phyloP scores from a whole-genome alignment of 2,329 filamentous ascomycete genomes.

The Dissoconium aciculare region DNA sequence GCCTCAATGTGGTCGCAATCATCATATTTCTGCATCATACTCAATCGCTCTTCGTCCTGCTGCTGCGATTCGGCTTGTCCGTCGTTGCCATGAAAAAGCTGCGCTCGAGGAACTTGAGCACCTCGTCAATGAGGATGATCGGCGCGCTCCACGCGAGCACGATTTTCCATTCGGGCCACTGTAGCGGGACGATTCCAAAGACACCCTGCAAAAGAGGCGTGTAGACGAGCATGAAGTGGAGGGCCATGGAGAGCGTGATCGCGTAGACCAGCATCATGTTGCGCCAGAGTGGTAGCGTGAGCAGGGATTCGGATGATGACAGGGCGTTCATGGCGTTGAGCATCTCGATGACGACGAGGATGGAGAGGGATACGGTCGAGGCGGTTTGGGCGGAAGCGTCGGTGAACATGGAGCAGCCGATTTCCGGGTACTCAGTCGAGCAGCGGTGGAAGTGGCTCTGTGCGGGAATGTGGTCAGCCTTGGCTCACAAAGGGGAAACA shows the following conservation, averaged over 20 bases:
- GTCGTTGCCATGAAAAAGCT: constrained; percentile 23
- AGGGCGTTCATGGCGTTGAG: constrained; percentile 97
- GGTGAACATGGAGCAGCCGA: constrained; percentile 83
- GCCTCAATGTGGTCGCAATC: too few species aligned
- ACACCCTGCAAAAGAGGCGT: constrained; percentile 73
- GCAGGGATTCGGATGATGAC: constrained; percentile 81
- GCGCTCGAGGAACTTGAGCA: constrained; percentile 61
- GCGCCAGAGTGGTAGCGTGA: constrained; percentile 90
- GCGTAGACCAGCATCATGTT: constrained; percentile 98
- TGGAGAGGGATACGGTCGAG: constrained; percentile 81
- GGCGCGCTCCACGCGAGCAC: constrained; percentile 78
- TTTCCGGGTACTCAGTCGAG: constrained; percentile 67
- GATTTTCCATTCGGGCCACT: constrained; percentile 80
- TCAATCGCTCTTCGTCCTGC: too few species aligned
- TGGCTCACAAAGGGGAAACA: background rate
- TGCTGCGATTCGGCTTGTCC: too few species aligned
- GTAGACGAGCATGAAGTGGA: constrained; percentile 91
- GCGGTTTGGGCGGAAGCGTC: constrained; percentile 77
- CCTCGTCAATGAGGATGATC: constrained; percentile 84
- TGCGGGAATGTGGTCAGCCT: constrained; percentile 7
- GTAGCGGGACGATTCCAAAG: constrained; percentile 81
- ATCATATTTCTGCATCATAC: too few species aligned
- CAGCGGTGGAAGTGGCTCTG: constrained; percentile 83
- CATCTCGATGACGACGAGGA: constrained; percentile 96
- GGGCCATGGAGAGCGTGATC: constrained; percentile 77